Evolutionary conservation across 139 green algal genomes (phyloP).

Genomic region (Diplosphaera chodatii): DNA sequence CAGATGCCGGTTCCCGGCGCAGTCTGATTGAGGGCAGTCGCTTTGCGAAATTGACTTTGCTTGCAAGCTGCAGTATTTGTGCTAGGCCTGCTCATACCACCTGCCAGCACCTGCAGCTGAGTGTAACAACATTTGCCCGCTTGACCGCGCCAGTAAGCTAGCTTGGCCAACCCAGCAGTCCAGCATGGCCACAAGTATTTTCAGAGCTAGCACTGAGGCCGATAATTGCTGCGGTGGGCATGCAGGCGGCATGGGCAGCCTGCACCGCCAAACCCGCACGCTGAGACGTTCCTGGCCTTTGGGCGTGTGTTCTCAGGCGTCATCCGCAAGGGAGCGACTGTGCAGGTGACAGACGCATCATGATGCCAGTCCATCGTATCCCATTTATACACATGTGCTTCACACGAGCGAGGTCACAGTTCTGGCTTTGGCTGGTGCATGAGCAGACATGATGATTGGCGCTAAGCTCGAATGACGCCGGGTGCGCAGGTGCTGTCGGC

Average conservation of each 20-base stretch:
- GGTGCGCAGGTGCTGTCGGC: constrained; percentile 76
- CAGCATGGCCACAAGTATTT: no score
- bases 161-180: no score
- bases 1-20: background rate
- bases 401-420: no score
- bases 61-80: background rate
- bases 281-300: constrained; percentile 86
- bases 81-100: background rate
- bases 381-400: no score
- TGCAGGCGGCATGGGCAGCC: constrained; percentile 31
- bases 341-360: background rate
- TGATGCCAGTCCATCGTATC: background rate
- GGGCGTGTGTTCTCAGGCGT: constrained; percentile 78
- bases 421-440: no score
- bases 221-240: background rate
- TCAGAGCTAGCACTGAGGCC: background rate
- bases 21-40: background rate
- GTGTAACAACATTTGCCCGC: no score
- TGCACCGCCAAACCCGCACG: constrained; percentile 15
- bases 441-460: no score
- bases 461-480: no score
- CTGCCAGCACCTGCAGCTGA: no score
- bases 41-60: background rate
- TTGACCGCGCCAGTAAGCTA: no score
- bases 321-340: constrained; percentile 42